Conservation (phyloP, 139 green algal genomes). For the Coelastrella sp. region DNA sequence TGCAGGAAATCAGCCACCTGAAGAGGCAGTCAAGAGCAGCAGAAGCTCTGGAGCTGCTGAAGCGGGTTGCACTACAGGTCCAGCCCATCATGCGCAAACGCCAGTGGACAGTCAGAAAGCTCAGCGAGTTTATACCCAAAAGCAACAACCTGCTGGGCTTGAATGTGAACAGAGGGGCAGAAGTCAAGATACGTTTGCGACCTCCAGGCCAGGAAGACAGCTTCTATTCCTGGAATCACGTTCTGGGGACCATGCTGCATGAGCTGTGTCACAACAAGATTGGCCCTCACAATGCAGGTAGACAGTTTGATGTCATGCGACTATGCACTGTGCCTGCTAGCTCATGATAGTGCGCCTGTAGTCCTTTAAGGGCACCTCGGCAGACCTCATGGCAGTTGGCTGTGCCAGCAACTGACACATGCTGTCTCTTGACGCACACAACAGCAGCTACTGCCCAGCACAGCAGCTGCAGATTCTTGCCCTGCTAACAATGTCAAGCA, state of each 20-base stretch:
- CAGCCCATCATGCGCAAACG: constrained; percentile 87
- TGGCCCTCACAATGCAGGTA: constrained; percentile 70
- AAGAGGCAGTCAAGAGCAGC: not conserved
- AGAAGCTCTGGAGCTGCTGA: constrained; percentile 71
- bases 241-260: constrained; percentile 94
- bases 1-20: not conserved
- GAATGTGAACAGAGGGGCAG: constrained; percentile 58
- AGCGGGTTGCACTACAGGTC: constrained; percentile 79
- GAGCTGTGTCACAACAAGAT: constrained; percentile 86
- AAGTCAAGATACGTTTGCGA: constrained; percentile 70
- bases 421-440: too few relatives aligned
- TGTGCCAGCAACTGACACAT: too few relatives aligned
- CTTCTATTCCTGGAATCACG: constrained; percentile 78
- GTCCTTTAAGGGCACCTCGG: too few relatives aligned
- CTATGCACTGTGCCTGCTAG: too few relatives aligned
- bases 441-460: too few relatives aligned
- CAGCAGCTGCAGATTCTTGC: too few relatives aligned
- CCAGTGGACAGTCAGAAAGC: constrained; percentile 54
- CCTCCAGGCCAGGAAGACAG: constrained; percentile 6
- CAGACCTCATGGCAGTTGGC: too few relatives aligned
- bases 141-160: constrained; percentile 75
- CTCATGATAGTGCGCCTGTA: too few relatives aligned
- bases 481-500: too few relatives aligned
- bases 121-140: constrained; percentile 84
- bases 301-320: not conserved